Evolutionary conservation across 2,329 filamentous ascomycete species (phyloP), one percentile per base, ranked within the genome.

Genomic region (Pseudocercospora fijiensis): DNA sequence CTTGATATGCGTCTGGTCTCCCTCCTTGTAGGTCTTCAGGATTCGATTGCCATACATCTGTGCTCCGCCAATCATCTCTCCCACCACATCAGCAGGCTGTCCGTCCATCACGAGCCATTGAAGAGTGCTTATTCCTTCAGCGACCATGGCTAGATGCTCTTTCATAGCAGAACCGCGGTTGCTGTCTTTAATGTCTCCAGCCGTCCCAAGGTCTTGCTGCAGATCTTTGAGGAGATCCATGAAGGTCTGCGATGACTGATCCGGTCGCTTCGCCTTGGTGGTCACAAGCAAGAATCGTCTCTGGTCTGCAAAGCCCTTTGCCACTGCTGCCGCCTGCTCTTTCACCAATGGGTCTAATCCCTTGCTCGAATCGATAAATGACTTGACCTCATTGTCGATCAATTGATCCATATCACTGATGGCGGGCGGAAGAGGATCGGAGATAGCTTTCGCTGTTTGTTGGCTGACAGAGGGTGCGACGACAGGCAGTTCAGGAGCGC

Each of bases 41-140:
- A 99, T 91, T 71, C 93, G 88, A 81, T 99, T 98, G 33, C 95
- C 95, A 72, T 91, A 97, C 81, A 96, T 96, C 76, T 98, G 90
- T 45, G 93, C 91, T 57, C 92, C 89, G 28, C 89, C 88, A 20
- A 96, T 83, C 64, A 89, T 89, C 70, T 96, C 93, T 53, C 88
- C 88, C 53, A 98, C 90, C 72, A 93, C 91, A 74, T 95, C 93
- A 68, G 86, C 88, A 1, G 95, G 95, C 75, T 92, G 92, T 67
- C 81, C 84, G 58, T 96, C 90, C 56, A 95, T 86, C 0, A 89
- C 90, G 63, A 98, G 90, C 95, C 95, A 99, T 33, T 90, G 91
- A 63, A 99, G 82, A 43, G 92, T 88, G 74, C 91, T 89, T 69
- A 96, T 93, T 69, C 93, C 93, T 74, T 98, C 94, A 0, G 92